phyloP scores from a whole-genome alignment of 768 basidiomycete species.

The Auriscalpium microsporum region DNA sequence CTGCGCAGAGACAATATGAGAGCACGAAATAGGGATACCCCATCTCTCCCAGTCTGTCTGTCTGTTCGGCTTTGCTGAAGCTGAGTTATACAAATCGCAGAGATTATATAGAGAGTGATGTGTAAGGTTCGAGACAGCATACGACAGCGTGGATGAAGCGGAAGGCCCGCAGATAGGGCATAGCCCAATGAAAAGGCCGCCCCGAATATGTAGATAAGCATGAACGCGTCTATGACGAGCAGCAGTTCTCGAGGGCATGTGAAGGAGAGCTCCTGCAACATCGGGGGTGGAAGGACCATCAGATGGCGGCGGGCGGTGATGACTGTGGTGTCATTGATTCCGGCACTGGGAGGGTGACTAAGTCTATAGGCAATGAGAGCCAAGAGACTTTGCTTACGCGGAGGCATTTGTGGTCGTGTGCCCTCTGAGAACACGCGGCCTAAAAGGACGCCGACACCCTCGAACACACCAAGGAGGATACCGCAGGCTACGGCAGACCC shows the following conservation, averaged over 20 bases:
- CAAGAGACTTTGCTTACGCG: constrained; percentile 39
- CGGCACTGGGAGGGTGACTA: constrained; percentile 1
- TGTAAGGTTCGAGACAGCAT: too few relatives aligned
- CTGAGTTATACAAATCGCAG: too few relatives aligned
- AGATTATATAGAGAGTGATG: too few relatives aligned
- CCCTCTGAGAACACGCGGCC: constrained; percentile 83
- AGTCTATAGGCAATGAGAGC: neutral
- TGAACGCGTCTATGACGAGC: too few relatives aligned
- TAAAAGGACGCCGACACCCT: constrained; percentile 90
- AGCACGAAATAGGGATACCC: too few relatives aligned
- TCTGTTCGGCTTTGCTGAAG: too few relatives aligned
- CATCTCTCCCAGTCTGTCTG: too few relatives aligned
- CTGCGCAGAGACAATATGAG: too few relatives aligned
- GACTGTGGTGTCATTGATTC: constrained; percentile 12
- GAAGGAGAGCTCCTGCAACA: neutral
- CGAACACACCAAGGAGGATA: constrained; percentile 89
- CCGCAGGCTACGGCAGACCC: constrained; percentile 95
- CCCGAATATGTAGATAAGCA: too few relatives aligned
- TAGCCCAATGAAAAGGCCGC: too few relatives aligned
- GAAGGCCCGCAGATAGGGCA: too few relatives aligned
- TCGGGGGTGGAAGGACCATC: neutral
- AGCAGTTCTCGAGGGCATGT: neutral
- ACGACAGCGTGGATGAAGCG: too few relatives aligned
- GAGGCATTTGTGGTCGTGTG: constrained; percentile 71
- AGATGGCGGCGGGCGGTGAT: constrained; percentile 4